Conservation (phyloP, 768 basidiomycete genomes). For the Leccinum obscurum region DNA sequence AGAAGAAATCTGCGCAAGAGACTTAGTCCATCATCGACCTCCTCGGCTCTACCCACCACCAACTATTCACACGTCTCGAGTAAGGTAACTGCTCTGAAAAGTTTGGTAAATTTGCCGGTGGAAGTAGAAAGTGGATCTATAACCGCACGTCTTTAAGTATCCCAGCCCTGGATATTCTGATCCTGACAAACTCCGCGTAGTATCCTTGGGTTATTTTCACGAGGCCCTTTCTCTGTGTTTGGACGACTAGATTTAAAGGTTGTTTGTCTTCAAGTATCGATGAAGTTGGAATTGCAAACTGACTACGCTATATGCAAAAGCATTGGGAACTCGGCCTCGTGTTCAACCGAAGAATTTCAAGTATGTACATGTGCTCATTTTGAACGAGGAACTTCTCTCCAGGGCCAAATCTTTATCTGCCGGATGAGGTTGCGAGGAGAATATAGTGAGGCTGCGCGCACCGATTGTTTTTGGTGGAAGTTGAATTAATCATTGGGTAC, state of each 20-base stretch:
- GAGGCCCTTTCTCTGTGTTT: constrained; percentile 12
- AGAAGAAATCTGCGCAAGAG: constrained; percentile 8
- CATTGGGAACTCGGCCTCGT: constrained; percentile 17
- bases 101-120: constrained; percentile 9
- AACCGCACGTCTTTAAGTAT: constrained; percentile 2
- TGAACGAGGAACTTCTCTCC: constrained; percentile 4
- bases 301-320: constrained; percentile 7
- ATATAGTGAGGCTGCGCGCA: background rate
- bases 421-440: constrained; percentile 1
- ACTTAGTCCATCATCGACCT: constrained; percentile 18
- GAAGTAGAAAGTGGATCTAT: background rate
- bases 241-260: constrained; percentile 9
- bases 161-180: constrained; percentile 11
- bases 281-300: constrained; percentile 16
- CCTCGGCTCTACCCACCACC: constrained; percentile 27
- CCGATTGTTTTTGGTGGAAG: background rate
- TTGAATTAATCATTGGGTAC: background rate
- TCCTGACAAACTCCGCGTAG: constrained; percentile 24
- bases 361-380: constrained; percentile 2
- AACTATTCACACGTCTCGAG: constrained; percentile 9
- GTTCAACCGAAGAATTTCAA: constrained; percentile 7
- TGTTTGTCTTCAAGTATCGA: constrained; percentile 13
- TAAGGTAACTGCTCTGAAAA: constrained; percentile 16
- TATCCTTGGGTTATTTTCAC: constrained; percentile 6
- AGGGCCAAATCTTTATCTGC: constrained; percentile 8